Percentiles rank a stretch among this genome's conserved stretches.
phyloP scores from a whole-genome alignment of 805 yeast genomes.

The Zygosaccharomyces gambellarensis region DNA sequence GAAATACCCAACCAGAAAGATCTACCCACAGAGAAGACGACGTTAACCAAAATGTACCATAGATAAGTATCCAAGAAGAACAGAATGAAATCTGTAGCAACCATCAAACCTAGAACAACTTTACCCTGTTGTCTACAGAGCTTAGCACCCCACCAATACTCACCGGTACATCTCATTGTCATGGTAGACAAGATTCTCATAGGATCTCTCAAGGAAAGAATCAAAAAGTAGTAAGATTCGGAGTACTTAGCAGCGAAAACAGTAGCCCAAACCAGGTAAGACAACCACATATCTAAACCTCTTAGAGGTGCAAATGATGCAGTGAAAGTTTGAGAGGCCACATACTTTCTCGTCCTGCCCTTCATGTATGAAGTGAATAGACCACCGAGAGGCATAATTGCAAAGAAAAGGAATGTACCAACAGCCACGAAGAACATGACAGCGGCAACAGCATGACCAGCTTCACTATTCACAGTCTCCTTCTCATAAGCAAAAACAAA shows the following conservation, averaged over 20 bases:
- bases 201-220: conserved; percentile 88
- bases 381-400: conserved; percentile 96
- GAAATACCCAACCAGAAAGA: conserved; percentile 99
- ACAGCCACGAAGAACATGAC: conserved; percentile 87
- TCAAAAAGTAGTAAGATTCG: conserved; percentile 92
- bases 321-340: conserved; percentile 93
- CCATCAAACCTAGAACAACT: conserved; percentile 89
- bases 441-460: conserved; percentile 74
- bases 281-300: conserved; percentile 95
- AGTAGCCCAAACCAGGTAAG: conserved; percentile 82
- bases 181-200: conserved; percentile 81
- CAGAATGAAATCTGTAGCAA: conserved; percentile 83
- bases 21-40: conserved; percentile 93
- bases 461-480: conserved; percentile 55
- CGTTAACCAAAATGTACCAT: conserved; percentile 97
- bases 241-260: conserved; percentile 84
- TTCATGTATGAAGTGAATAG: conserved; percentile 89
- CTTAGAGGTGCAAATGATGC: conserved; percentile 76
- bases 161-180: conserved; percentile 94
- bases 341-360: conserved; percentile 78
- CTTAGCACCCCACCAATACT: conserved; percentile 70
- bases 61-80: conserved; percentile 98
- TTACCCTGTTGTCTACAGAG: conserved; percentile 84
- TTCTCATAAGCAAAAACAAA: conserved; percentile 82
- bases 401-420: conserved; percentile 76